A percentile compares a stretch with the other conserved stretches of the same genome.
phyloP scores from a whole-genome alignment of 2,329 filamentous ascomycete genomes.

The Thielaviopsis ethacetica region DNA sequence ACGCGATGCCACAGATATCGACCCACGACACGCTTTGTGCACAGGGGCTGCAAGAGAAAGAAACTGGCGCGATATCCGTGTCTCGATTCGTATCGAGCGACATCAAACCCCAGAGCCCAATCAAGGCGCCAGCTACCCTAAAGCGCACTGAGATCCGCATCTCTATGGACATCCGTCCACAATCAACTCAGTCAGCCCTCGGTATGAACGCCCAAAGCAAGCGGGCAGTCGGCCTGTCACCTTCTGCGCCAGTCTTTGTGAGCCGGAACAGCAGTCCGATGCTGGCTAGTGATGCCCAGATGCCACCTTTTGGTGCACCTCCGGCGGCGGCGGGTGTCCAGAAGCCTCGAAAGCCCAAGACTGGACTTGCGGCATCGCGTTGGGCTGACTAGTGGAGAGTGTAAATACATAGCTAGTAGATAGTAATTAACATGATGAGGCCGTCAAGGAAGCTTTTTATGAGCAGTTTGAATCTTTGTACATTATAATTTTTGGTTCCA shows the following conservation, averaged over 20 bases:
- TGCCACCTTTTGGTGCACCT: background rate
- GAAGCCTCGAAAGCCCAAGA: background rate
- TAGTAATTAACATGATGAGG: background rate
- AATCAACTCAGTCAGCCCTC: background rate
- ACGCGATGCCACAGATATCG: background rate
- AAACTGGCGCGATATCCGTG: background rate
- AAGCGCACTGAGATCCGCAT: background rate
- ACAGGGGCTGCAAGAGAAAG: background rate
- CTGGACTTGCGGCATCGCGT: background rate
- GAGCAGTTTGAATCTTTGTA: background rate
- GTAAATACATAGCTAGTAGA: background rate
- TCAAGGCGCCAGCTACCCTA: background rate
- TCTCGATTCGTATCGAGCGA: background rate
- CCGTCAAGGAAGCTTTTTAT: background rate
- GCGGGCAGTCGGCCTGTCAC: background rate
- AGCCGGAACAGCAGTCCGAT: background rate
- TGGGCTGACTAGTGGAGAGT: background rate
- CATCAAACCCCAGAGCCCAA: background rate
- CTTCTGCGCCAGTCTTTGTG: background rate
- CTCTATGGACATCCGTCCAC: background rate
- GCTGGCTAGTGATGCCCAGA: background rate
- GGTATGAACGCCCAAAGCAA: background rate
- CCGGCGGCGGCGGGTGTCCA: background rate
- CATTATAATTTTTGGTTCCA: background rate
- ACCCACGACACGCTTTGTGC: background rate